phyloP scores from a whole-genome alignment of 169 alveolate genomes.

The Cryptosporidium bovis region DNA sequence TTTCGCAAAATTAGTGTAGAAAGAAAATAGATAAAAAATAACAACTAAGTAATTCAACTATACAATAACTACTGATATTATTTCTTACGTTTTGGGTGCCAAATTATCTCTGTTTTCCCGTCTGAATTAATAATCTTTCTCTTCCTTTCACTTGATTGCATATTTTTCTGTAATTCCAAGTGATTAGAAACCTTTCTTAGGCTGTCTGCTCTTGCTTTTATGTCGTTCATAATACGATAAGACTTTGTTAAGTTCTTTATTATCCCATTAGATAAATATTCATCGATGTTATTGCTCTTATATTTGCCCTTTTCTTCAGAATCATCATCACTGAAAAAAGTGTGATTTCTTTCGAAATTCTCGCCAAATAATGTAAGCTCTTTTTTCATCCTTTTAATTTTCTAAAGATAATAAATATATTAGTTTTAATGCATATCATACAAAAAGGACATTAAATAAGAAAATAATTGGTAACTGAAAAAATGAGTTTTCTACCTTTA shows the following conservation, averaged over 20 bases:
- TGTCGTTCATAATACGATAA: slow-evolving; percentile 33
- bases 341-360: slow-evolving; percentile 25
- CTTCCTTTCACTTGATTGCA: slow-evolving; percentile 32
- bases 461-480: no score
- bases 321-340: slow-evolving; percentile 35
- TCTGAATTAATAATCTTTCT: slow-evolving; percentile 20
- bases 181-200: slow-evolving; percentile 18
- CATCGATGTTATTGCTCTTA: background rate
- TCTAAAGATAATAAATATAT: slow-evolving; percentile 2
- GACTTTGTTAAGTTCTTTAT: slow-evolving; percentile 42
- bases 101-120: slow-evolving; percentile 33
- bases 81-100: slow-evolving; percentile 69
- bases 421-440: background rate
- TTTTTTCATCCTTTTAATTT: slow-evolving; percentile 58
- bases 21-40: no score
- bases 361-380: slow-evolving; percentile 55
- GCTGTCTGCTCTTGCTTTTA: slow-evolving; percentile 31
- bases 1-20: no score
- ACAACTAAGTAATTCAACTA: no score
- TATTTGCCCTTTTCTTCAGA: background rate
- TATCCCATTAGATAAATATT: slow-evolving; percentile 9
- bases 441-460: background rate
- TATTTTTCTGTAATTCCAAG: slow-evolving; percentile 43
- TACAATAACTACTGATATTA: background rate
- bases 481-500: no score